A percentile compares a stretch with the other conserved stretches of the same genome.
These are phyloP conservation scores for Allium cepa DNA, from an alignment of 106 monocot genomes.

Conservation along the genomic window DNA sequence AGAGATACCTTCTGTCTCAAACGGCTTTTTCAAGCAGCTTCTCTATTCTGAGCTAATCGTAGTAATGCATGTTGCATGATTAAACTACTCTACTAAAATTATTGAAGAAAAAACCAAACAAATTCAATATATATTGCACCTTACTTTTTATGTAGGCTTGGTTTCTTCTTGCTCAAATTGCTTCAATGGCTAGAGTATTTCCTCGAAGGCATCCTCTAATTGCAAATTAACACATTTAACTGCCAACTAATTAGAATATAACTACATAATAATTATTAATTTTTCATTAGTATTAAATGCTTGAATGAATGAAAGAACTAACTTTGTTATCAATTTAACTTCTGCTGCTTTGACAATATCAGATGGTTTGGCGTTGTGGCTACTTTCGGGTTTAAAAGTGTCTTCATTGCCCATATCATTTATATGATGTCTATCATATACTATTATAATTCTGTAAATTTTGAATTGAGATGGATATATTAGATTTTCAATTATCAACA, in stretches of 20 bases:
- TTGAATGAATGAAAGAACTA: slow-evolving; percentile 3
- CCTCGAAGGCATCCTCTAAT: slow-evolving; percentile 26
- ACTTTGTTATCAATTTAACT: slow-evolving; percentile 24
- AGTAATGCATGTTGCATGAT: slow-evolving; percentile 12
- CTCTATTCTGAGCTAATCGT: slow-evolving; percentile 54
- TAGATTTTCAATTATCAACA: too few species aligned
- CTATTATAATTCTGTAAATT: slow-evolving; percentile 26
- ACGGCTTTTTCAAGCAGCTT: slow-evolving; percentile 65
- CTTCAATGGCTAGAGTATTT: slow-evolving; percentile 15
- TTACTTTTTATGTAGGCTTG: slow-evolving; percentile 41
- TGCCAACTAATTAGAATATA: neutral
- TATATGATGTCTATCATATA: slow-evolving; percentile 34
- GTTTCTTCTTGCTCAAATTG: slow-evolving; percentile 37
- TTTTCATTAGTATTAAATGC: neutral
- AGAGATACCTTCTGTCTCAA: slow-evolving; percentile 45
- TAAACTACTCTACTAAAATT: too few species aligned
- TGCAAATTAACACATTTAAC: neutral
- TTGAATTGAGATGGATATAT: slow-evolving; percentile 33
- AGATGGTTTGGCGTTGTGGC: slow-evolving; percentile 29
- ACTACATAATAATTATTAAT: neutral
- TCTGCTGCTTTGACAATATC: slow-evolving; percentile 28
- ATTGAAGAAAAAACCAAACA: too few species aligned
- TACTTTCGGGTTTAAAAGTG: slow-evolving; percentile 38
- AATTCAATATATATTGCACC: too few species aligned
- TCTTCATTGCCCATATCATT: slow-evolving; percentile 24